Base-by-base conservation (phyloP, 768 basidiomycete genomes). In the Hericium rajendrae region DNA sequence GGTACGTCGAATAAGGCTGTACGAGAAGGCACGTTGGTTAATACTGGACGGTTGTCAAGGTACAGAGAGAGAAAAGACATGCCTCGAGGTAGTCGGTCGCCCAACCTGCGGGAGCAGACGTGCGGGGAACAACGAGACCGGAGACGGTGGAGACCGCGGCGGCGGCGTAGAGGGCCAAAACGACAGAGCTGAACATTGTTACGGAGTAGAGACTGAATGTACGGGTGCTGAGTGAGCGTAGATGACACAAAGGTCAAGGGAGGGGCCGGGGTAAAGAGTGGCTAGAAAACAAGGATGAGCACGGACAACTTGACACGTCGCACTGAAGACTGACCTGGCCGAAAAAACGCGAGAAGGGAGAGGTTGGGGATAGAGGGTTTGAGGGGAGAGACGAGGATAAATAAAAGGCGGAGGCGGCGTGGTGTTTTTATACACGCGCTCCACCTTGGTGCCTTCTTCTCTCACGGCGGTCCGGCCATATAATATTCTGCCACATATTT, bases 1-100 rank as follows among this genome's bases (percentile, higher is more conserved):
- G 83, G 72, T 88, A 86, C 15, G 54, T 61, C 41, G 70, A 62
- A 65, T 87, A 87, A 16, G 67, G 50, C 82, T 85, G 56, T 24
- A 52, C 56, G 52, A 38, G 49, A 59, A 37, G 5, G 32, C 32
- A 32, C 9, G 71, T 79, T 20, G 46, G 59, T 54, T 24, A 24
- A 15, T 53, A 43, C 32, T 38, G 38, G 41, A 55, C n/a, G n/a
- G 50, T 2, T 11, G n/a, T n/a, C 3, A 9, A 38, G 53, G 39
- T 46, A 49, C 54, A 46, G 20, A 46, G 18, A 50, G 26, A 39
- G 15, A 15, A 32, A 22, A 24, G 1, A 59, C 62, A 9, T 43
- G 73, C 76, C 71, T 76, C 85, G 5, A 87, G 77, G 61, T 72
- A 64, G 49, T 63, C 67, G 5, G 72, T 72, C 20, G 68, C 62